phyloP scores from a whole-genome alignment of 176 grass and related monocot genomes.

The sorghum (Sorghum bicolor) region Sorghum_bicolor_NCBIv3 NC_012872.2:58049001-58049500 shows the following conservation, averaged over 20 bases:
- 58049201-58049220: constrained; percentile 46
- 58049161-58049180: constrained; percentile 78
- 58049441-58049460: constrained; percentile 38
- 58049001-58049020: constrained; percentile 28
- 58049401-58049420: constrained; percentile 36
- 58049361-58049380: constrained; percentile 80
- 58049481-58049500: constrained; percentile 56
- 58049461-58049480: constrained; percentile 66
- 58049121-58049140: constrained; percentile 45
- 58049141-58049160: constrained; percentile 34
- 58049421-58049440: constrained; percentile 15
- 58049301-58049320: constrained; percentile 53
- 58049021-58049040: constrained; percentile 7
- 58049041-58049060: constrained; percentile 1
- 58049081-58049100: constrained; percentile 21
- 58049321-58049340: constrained; percentile 51
- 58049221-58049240: constrained; percentile 27
- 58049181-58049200: constrained; percentile 93
- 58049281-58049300: constrained; percentile 53
- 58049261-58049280: constrained; percentile 38
- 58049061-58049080: constrained; percentile 8
- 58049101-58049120: constrained; percentile 63
- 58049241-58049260: constrained; percentile 11
- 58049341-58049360: constrained; percentile 75
- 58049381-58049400: constrained; percentile 38